phyloP scores from a whole-genome alignment of 1,284 basidiomycete genomes.

The Sporisorium iseilematis-ciliati region DNA sequence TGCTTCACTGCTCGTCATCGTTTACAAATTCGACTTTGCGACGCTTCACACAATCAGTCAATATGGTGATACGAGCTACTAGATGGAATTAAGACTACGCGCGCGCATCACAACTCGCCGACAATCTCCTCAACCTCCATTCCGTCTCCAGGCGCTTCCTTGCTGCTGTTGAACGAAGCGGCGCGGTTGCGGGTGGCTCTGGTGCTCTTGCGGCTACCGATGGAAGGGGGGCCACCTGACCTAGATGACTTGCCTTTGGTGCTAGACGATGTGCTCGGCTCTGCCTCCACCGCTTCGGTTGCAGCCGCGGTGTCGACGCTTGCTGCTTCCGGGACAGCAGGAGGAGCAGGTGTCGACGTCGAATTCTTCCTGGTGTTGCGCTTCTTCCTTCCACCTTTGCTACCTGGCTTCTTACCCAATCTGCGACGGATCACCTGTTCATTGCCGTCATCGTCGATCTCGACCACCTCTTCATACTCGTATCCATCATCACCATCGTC shows the following conservation, averaged over 20 bases:
- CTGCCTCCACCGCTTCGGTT: conserved; percentile 2
- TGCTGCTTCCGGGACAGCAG: conserved; percentile 1
- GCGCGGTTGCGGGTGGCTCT: conserved; percentile 17
- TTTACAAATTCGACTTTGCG: too few relatives aligned
- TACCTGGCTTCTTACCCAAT: conserved; percentile 38
- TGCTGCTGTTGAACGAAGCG: conserved; percentile 18
- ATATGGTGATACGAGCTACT: too few relatives aligned
- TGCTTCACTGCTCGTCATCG: not conserved
- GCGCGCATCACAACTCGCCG: conserved; percentile 26
- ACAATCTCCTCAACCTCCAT: conserved; percentile 50
- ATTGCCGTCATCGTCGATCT: conserved; percentile 53
- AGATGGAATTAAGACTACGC: not conserved
- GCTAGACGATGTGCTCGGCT: not conserved
- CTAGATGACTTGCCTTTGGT: conserved; percentile 4
- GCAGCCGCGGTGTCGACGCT: not conserved
- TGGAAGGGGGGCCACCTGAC: conserved; percentile 27
- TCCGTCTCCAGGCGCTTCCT: conserved; percentile 30
- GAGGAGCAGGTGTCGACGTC: conserved; percentile 21
- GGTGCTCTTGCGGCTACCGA: conserved; percentile 25
- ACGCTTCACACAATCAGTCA: not conserved
- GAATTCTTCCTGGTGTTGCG: conserved; percentile 31
- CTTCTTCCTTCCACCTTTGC: conserved; percentile 29
- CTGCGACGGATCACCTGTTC: conserved; percentile 44
- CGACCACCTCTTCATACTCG: conserved; percentile 56
- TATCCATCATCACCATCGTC: conserved; percentile 47